Percentiles rank a stretch among this genome's conserved stretches.
Conservation (phyloP, 768 basidiomycete genomes). For the Podaxis rugospora region DNA sequence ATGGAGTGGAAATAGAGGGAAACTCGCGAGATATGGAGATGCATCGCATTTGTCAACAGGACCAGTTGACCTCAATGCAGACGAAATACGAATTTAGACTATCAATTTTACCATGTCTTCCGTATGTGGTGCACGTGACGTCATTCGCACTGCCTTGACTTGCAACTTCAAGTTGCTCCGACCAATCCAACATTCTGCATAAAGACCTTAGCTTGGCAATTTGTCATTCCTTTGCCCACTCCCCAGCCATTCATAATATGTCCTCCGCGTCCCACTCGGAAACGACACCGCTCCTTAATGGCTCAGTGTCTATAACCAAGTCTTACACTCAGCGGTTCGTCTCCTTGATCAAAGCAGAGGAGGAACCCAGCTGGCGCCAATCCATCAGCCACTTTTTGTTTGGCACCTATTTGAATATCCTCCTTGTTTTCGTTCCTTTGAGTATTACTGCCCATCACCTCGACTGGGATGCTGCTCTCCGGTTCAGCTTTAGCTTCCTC, state of each 20-base stretch:
- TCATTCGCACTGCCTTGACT: conserved; percentile 24
- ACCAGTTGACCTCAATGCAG: conserved; percentile 45
- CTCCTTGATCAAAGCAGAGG: conserved; percentile 48
- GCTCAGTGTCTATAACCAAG: conserved; percentile 22
- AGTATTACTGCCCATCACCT: conserved; percentile 58
- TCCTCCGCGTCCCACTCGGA: conserved; percentile 32
- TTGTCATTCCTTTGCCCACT: conserved; percentile 15
- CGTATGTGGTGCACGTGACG: conserved; percentile 20
- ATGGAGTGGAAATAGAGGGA: conserved; percentile 33
- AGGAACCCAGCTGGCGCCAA: conserved; percentile 54
- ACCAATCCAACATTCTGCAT: not conserved
- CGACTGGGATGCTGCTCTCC: conserved; percentile 72
- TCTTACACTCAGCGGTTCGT: conserved; percentile 31
- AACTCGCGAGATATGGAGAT: conserved; percentile 51
- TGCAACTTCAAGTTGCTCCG: not conserved
- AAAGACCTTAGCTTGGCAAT: conserved; percentile 6
- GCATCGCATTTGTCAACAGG: conserved; percentile 41
- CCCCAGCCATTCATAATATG: conserved; percentile 23
- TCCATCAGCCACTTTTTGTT: conserved; percentile 62
- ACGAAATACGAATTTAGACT: conserved; percentile 26
- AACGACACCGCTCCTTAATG: conserved; percentile 41
- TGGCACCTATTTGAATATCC: conserved; percentile 66
- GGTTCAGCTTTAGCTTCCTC: conserved; percentile 72
- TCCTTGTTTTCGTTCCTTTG: conserved; percentile 79
- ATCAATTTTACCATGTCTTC: not conserved